Evolutionary conservation across 768 basidiomycete species (phyloP), one percentile per base, ranked within the genome.

Genomic region (Tricholoma saponaceum): DNA sequence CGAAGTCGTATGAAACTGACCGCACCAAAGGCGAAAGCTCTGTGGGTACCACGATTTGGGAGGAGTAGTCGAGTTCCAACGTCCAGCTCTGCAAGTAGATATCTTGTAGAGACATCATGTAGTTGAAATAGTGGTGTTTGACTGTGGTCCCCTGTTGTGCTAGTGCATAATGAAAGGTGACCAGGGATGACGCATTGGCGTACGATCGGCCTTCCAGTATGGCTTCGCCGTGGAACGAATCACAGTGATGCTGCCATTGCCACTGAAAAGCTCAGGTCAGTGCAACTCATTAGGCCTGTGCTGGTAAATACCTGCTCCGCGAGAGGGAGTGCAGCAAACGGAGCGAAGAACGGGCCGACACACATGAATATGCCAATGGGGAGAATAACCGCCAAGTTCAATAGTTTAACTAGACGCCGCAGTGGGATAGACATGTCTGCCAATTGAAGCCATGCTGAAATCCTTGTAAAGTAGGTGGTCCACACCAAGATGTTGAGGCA

Each of bases 311-410:
- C 56, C 56, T 57, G 32, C 20, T 63, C 59, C 10, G 62, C 50
- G 8, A 63, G 39, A 9, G 62, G 54, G 13, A 63, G 58, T 18
- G 60, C 62, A 35, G 57, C 57, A 39, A 60, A 58, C 8, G 62
- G 60, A 2, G 60, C 33, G 37, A 61, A 63, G 14, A 63, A 35
- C 12, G 60, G 60, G 23, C 60, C 60, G 23, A 54, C 16, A 37
- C 62, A 63, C 49, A 58, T 56, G 25, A 60, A 18, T 22, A 58
- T 44, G 9, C 54, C 62, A n/a, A 63, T 16, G 2, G 62, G 60
- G 30, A 60, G 23, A 13, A 60, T 18, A 16, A 57, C 10, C 9
- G 26, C 8, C 12, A 54, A 16, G 25, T 54, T 54, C n/a, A 26
- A 2, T 6, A 54, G 44, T 47, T 47, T 47, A 6, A 47, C 25